Evolutionary conservation across 306 rosid species (phyloP), one percentile per base, ranked within the genome.

Genomic region (Inga laurina): DNA sequence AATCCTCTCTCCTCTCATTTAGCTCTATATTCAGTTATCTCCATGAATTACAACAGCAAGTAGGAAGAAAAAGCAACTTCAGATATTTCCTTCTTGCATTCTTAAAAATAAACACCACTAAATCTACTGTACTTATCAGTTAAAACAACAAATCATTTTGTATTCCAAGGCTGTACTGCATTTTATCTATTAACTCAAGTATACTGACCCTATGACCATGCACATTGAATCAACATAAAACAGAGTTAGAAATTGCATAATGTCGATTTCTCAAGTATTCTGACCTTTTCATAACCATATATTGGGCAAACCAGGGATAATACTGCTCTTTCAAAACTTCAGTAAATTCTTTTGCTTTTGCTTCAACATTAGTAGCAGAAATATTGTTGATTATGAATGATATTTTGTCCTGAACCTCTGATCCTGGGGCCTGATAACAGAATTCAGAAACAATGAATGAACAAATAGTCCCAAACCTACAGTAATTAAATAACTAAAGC

Each of bases 271-370:
- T 27, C 27, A 46, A 68, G 52, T 61, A 66, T 76, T 39, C 89
- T 34, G 57, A 97, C 99, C 99, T 97, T 90, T 97, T 97, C 99
- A 94, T 94, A 64, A 97, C 99, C 97, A 97, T 94, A 86, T 97
- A 97, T 85, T 97, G 93, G 0, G 99, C 98, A 91, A 97, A 97
- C 99, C 99, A 97, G 27, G 98, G 93, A 90, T 90, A 84, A 85
- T 90, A 90, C 81, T 89, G 97, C 88, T 91, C 98, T 85, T 94
- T 93, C 80, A 94, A 81, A 85, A 91, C 85, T 75, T 97, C 98
- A 43, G 85, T 77, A 49, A 94, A 83, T 61, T 94, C 97, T 84
- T 90, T 97, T 72, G 94, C 89, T 87, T 94, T 97, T 51, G 88
- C 87, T 79, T 97, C 99, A 76, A 88, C 35, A 85, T 97, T 97